A percentile compares a stretch with the other conserved stretches of the same genome.
These are phyloP conservation scores for Xanthoconium separans DNA, from an alignment of 1,284 basidiomycete species.

Conservation along the genomic window DNA sequence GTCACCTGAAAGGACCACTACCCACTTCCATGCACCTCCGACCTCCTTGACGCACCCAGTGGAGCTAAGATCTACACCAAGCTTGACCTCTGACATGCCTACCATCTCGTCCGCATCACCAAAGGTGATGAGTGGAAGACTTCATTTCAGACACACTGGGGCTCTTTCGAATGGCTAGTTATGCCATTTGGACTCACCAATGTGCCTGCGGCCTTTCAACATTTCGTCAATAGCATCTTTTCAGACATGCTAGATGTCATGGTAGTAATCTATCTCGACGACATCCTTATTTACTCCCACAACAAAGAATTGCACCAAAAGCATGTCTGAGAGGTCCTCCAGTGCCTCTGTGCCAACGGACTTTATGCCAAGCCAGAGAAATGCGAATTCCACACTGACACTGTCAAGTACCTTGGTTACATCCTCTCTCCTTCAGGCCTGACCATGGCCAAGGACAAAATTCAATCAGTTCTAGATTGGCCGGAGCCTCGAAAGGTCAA, in stretches of 20 bases:
- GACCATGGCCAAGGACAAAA: not conserved
- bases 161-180: not conserved
- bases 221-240: not conserved
- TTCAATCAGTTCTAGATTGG: not conserved
- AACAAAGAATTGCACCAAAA: not conserved
- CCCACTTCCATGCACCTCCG: not conserved
- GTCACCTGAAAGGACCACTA: not conserved
- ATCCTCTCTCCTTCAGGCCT: not conserved
- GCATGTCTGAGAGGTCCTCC: not conserved
- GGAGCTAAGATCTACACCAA: not conserved
- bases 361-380: not conserved
- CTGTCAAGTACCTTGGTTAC: not conserved
- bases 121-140: not conserved
- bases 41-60: not conserved
- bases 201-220: not conserved
- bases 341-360: not conserved
- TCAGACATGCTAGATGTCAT: not conserved
- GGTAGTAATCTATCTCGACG: not conserved
- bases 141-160: too few species aligned
- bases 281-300: not conserved
- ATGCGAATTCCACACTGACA: not conserved
- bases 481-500: not conserved
- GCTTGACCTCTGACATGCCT: not conserved
- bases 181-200: not conserved
- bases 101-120: not conserved